Evolutionary conservation across 179 eudicot species (phyloP).

Genomic region (Pouteria campechiana): DNA sequence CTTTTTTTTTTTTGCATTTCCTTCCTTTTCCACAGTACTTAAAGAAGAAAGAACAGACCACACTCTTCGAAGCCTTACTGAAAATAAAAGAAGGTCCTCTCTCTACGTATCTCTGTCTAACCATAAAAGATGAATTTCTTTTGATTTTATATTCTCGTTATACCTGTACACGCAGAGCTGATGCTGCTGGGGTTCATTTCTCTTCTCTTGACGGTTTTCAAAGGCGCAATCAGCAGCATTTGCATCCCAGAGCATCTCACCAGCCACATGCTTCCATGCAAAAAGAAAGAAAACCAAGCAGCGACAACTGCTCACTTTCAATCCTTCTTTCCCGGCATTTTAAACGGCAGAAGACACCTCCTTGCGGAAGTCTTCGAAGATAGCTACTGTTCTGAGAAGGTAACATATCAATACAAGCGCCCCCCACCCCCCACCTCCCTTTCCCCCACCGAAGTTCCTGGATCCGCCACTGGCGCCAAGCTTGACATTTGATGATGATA

Average conservation of each 20-base stretch:
- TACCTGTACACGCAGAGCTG: slow-evolving; percentile 1
- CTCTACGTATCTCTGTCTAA: background rate
- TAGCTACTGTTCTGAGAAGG: background rate
- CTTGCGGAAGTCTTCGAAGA: background rate
- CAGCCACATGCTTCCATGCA: slow-evolving; percentile 3
- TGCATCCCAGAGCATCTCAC: slow-evolving; percentile 1
- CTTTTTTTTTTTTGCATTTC: no score
- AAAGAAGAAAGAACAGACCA: slow-evolving; percentile 51
- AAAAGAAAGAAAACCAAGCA: background rate
- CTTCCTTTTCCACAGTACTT: slow-evolving; percentile 48
- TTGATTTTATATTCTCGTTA: no score
- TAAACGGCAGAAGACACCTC: slow-evolving; percentile 7
- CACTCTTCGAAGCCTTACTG: slow-evolving; percentile 62
- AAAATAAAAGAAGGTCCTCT: slow-evolving; percentile 64
- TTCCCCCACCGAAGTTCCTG: no score
- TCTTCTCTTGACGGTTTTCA: slow-evolving; percentile 5
- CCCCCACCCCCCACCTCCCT: no score
- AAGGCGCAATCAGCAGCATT: slow-evolving; percentile 1
- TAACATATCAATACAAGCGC: no score
- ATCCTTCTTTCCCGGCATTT: background rate
- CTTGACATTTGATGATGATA: no score
- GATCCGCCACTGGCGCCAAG: no score
- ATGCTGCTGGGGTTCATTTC: slow-evolving; percentile 9
- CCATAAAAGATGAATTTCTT: no score
- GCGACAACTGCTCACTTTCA: slow-evolving; percentile 1